Evolutionary conservation across 495 filamentous ascomycete species (phyloP), one percentile per base, ranked within the genome.

Genomic region (Penicillium malachiteum): DNA sequence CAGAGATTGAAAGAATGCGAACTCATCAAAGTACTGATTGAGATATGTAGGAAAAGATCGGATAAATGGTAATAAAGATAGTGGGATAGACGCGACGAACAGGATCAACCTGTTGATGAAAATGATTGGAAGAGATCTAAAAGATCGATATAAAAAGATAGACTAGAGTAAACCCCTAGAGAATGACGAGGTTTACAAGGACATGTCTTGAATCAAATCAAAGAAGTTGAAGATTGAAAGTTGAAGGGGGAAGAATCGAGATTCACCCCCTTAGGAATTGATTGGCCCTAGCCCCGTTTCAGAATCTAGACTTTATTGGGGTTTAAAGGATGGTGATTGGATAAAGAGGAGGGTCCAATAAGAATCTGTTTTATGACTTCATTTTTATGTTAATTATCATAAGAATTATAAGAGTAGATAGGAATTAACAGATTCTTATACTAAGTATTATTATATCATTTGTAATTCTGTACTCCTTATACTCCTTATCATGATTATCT

Each of bases 81-180:
- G 26, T 32, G 26, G 26, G 33, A 16, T 46, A 13, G 17, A 14
- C 47, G 34, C 34, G 34, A 13, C 34, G 55, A 13, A 37, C 65
- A 70, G 69, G 67, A 57, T 71, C 69, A 71, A 71, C 69, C 69
- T 61, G 64, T 50, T 13, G 39, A 31, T 26, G 21, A 26, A 26
- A 26, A 26, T 2, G 21, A 26, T 26, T 26, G 21, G 21, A 26
- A 26, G 1, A 4, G 21, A 26, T 26, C 21, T 26, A 26, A 26
- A 26, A 26, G 21, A 26, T 26, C 21, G 21, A 4, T 26, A 26
- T 26, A 26, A 26, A 26, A 26, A 26, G 2, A 26, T 2, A 26
- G 21, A 26, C 4, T 26, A 26, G 21, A 26, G 21, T 26, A 26
- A 26, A 37, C 16, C 10, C 38, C 35, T 40, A 50, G 45, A 40